phyloP scores from a whole-genome alignment of 768 basidiomycete species.

The Calocybe cyanea region DNA sequence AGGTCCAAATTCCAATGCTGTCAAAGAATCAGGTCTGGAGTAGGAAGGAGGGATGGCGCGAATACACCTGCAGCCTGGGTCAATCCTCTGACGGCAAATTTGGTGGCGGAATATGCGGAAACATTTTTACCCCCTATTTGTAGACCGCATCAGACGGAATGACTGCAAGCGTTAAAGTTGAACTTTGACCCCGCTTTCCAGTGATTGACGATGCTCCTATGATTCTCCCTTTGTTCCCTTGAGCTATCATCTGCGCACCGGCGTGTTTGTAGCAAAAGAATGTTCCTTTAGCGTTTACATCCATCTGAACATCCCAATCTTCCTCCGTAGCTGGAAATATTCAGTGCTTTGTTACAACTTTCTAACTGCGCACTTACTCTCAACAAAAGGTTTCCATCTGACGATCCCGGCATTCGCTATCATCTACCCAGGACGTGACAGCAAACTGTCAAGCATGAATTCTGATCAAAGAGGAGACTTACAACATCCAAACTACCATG shows the following conservation, averaged over 20 bases:
- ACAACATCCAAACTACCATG: conserved; percentile 30
- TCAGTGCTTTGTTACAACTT: background rate
- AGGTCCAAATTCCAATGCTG: conserved; percentile 33
- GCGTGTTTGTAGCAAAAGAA: conserved; percentile 66
- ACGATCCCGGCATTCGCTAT: conserved; percentile 29
- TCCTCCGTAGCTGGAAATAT: conserved; percentile 27
- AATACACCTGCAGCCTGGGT: conserved; percentile 35
- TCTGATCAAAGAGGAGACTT: background rate
- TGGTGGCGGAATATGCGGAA: conserved; percentile 29
- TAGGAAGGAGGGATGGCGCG: background rate
- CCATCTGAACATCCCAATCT: conserved; percentile 40
- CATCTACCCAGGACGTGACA: too few species aligned
- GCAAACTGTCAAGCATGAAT: background rate
- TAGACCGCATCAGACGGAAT: background rate
- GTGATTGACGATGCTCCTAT: conserved; percentile 39
- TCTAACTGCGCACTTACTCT: conserved; percentile 11
- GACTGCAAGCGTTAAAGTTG: background rate
- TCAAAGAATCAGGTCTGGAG: background rate
- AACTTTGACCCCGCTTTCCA: conserved; percentile 24
- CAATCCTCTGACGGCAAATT: conserved; percentile 38
- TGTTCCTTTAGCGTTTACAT: conserved; percentile 50
- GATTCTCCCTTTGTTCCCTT: conserved; percentile 52
- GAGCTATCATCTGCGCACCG: conserved; percentile 54
- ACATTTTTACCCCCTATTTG: background rate
- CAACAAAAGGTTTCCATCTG: conserved; percentile 13